Evolutionary conservation across 2,329 filamentous ascomycete species (phyloP).

Genomic region (Reticulascus tulasneorum): DNA sequence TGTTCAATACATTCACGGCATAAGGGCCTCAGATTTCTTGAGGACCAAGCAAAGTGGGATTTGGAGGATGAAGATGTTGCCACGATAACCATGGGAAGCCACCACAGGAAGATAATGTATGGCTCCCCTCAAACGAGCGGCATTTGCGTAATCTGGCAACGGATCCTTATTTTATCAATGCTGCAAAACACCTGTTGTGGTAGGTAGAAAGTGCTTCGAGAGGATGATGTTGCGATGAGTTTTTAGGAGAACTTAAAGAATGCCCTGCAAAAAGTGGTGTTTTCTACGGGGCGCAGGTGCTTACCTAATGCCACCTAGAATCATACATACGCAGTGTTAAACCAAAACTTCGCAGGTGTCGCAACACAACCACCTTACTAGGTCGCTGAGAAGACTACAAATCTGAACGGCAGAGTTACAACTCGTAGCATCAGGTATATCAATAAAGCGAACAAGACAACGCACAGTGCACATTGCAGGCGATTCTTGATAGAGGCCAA

Average conservation of each 20-base stretch:
- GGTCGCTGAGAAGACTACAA: no score
- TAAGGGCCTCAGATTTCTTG: background rate
- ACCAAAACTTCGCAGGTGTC: no score
- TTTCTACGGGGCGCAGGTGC: no score
- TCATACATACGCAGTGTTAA: no score
- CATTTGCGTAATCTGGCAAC: slow-evolving; percentile 12
- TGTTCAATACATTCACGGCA: background rate
- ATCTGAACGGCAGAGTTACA: no score
- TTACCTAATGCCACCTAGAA: no score
- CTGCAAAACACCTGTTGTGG: slow-evolving; percentile 7
- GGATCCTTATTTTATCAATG: slow-evolving; percentile 7
- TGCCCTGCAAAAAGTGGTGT: no score
- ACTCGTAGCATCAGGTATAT: no score
- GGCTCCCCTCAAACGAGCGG: slow-evolving; percentile 33
- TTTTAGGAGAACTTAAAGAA: background rate
- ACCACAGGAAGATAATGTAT: slow-evolving; percentile 31
- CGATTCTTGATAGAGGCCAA: no score
- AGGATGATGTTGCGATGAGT: slow-evolving; percentile 14
- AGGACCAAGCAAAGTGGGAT: background rate
- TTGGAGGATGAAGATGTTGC: slow-evolving; percentile 27
- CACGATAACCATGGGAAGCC: slow-evolving; percentile 40
- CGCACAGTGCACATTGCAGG: no score
- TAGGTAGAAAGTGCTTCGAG: slow-evolving; percentile 10
- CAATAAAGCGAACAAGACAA: no score
- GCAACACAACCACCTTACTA: no score